phyloP scores from a whole-genome alignment of 1,139 yeast genomes.

The Geotrichum citri-aurantii region DNA sequence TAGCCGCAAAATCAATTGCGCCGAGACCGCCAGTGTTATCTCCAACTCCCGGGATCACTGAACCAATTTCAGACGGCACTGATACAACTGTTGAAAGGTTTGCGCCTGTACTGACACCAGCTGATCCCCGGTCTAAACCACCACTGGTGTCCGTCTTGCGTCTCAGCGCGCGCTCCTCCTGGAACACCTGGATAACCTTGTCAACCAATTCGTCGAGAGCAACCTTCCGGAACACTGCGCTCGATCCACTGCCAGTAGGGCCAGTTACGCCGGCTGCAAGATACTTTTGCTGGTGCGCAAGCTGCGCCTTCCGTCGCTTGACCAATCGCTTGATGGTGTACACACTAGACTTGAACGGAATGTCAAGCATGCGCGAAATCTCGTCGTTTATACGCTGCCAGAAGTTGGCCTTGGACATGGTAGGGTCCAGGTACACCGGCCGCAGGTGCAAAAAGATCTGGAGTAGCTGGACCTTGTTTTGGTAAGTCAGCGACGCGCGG shows the following conservation, averaged over 20 bases:
- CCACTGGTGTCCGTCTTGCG: not conserved
- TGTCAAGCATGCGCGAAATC: slow-evolving; percentile 5
- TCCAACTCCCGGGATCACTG: not conserved
- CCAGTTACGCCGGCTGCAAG: not conserved
- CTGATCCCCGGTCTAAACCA: not conserved
- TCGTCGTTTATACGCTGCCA: slow-evolving; percentile 12
- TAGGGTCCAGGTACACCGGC: slow-evolving; percentile 13
- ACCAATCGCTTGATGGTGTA: slow-evolving; percentile 14
- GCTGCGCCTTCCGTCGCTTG: slow-evolving; percentile 3
- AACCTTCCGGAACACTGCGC: slow-evolving; percentile 2
- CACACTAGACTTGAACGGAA: slow-evolving; percentile 16
- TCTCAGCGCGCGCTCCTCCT: slow-evolving; percentile 6
- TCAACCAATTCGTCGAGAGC: slow-evolving; percentile 5
- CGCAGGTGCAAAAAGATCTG: slow-evolving; percentile 6
- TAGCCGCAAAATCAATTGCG: not conserved
- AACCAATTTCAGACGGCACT: not conserved
- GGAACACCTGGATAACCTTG: slow-evolving; percentile 5
- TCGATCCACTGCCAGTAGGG: not conserved
- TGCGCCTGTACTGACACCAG: not conserved
- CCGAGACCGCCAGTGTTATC: not conserved
- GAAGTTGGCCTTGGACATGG: slow-evolving; percentile 11
- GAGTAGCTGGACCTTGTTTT: slow-evolving; percentile 9
- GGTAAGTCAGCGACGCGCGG: slow-evolving; percentile 12
- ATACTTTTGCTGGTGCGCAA: not conserved
- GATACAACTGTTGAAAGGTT: not conserved